These are phyloP conservation scores for Penicillium expansum DNA, from an alignment of 2,329 filamentous ascomycete genomes.

Conservation along the genomic window DNA sequence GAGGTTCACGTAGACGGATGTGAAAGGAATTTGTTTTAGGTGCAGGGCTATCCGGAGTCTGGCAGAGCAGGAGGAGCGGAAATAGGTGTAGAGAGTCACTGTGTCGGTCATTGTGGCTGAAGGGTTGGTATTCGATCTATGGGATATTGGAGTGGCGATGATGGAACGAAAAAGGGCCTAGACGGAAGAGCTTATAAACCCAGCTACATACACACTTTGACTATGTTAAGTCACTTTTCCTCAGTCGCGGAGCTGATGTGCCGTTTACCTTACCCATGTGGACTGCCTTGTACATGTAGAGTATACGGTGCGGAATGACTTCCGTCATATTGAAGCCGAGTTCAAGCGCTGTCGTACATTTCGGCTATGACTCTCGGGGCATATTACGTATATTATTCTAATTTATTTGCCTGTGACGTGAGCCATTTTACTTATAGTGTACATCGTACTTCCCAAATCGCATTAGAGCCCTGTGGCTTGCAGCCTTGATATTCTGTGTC, in stretches of 20 bases:
- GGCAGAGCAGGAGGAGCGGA: slow-evolving; percentile 61
- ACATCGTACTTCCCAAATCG: too few species aligned
- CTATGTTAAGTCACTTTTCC: not conserved
- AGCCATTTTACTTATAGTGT: too few species aligned
- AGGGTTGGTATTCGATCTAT: not conserved
- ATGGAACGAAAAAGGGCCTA: not conserved
- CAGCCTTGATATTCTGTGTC: not conserved
- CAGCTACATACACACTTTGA: not conserved
- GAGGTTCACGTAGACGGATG: slow-evolving; percentile 52
- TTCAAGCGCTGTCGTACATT: not conserved
- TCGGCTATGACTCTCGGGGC: not conserved
- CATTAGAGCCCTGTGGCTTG: too few species aligned
- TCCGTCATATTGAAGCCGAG: slow-evolving; percentile 1
- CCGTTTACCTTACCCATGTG: not conserved
- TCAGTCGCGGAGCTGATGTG: not conserved
- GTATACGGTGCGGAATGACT: not conserved
- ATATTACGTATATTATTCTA: not conserved
- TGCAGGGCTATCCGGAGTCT: slow-evolving; percentile 60
- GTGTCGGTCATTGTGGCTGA: slow-evolving; percentile 20
- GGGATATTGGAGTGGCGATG: not conserved
- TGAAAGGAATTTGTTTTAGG: slow-evolving; percentile 54
- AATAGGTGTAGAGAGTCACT: slow-evolving; percentile 57
- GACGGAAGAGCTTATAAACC: not conserved
- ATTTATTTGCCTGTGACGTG: not conserved
- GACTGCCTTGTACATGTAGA: not conserved